Percentiles rank a stretch among this genome's conserved stretches.
Conservation (phyloP, 1,139 yeast species). For the Meyerozyma smithsonii region DNA sequence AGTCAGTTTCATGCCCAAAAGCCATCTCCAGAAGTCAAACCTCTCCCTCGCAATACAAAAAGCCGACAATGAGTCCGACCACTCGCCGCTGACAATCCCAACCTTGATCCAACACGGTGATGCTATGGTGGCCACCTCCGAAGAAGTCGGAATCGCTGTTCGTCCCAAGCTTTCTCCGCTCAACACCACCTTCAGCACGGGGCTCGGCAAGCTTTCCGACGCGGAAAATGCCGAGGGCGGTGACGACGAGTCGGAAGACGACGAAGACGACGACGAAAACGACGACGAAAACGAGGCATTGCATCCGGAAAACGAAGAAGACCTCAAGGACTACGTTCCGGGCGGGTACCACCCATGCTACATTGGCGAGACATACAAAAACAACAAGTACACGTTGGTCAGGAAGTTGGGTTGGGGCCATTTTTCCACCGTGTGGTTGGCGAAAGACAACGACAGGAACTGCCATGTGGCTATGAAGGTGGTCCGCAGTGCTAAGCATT, state of each 20-base stretch:
- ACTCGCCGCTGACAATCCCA: conserved; percentile 11
- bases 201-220: background rate
- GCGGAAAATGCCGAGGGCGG: background rate
- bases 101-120: conserved; percentile 12
- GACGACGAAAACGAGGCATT: conserved; percentile 7
- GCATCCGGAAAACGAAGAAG: conserved; percentile 39
- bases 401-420: conserved; percentile 49
- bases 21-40: conserved; percentile 33
- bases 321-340: conserved; percentile 29
- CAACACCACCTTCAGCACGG: conserved; percentile 25
- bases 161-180: conserved; percentile 37
- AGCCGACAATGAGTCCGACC: conserved; percentile 22
- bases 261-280: conserved; percentile 7
- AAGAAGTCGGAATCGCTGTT: conserved; percentile 25
- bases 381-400: conserved; percentile 30
- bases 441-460: conserved; percentile 32
- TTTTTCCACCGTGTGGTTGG: conserved; percentile 49
- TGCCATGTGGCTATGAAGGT: conserved; percentile 41
- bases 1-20: conserved; percentile 25
- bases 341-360: conserved; percentile 43
- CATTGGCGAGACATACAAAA: conserved; percentile 34
- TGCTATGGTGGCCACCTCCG: conserved; percentile 16
- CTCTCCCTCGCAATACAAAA: conserved; percentile 44
- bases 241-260: conserved; percentile 5
- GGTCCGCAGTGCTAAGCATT: conserved; percentile 35